Conservation (phyloP, 495 filamentous ascomycete species). For the Pyrenopolyporus hunteri region DNA sequence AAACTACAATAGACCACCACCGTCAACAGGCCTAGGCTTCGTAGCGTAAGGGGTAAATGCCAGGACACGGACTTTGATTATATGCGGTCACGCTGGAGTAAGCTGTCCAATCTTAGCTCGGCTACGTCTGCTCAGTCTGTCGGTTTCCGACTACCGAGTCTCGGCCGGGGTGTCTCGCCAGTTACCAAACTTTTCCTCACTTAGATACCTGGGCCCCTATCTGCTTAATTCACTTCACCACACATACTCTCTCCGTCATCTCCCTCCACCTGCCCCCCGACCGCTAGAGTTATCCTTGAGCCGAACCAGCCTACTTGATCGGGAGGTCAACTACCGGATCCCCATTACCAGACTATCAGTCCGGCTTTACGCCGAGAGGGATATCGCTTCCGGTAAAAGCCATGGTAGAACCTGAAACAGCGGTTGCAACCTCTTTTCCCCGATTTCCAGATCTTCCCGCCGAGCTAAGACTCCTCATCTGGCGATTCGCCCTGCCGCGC, state of each 20-base stretch:
- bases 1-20: not conserved
- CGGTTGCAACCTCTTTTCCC: conserved; percentile 23
- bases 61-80: too few relatives aligned
- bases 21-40: too few relatives aligned
- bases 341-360: too few relatives aligned
- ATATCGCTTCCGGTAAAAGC: not conserved
- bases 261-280: not conserved
- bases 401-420: conserved; percentile 22
- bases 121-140: conserved; percentile 16
- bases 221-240: not conserved
- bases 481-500: conserved; percentile 28
- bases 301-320: not conserved
- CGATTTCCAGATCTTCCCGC: conserved; percentile 24
- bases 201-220: not conserved
- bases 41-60: too few relatives aligned
- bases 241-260: not conserved
- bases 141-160: conserved; percentile 40
- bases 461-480: conserved; percentile 25
- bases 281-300: not conserved
- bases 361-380: not conserved
- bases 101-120: conserved; percentile 12
- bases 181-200: conserved; percentile 15
- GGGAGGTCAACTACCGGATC: not conserved
- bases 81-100: too few relatives aligned
- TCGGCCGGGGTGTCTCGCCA: conserved; percentile 24